Evolutionary conservation across 2,329 filamentous ascomycete species (phyloP), one percentile per base, ranked within the genome.

Genomic region (Talaromyces amestolkiae): DNA sequence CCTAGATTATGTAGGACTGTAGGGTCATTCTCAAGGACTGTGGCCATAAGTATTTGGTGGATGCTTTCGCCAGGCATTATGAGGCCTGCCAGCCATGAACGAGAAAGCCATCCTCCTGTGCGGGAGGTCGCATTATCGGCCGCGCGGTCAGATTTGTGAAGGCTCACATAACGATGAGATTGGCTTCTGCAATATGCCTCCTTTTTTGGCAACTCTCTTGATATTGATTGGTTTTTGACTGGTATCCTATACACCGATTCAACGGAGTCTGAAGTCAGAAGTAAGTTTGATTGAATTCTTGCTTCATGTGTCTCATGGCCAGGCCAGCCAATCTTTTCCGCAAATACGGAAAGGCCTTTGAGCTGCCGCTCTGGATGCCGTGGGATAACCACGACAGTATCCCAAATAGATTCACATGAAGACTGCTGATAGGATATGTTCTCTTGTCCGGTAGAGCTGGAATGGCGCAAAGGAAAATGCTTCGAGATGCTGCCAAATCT

Each of bases 21-120:
- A 13, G 78, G 76, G 64, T 85, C 83, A 67, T 86, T 87, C 66
- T 87, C 85, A 2, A 87, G 74, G 7, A 87, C 67, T 0, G 84
- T 84, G 2, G 81, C 81, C 39, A 87, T 84, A n/a, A 87, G 76
- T 31, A 86, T 78, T 65, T 86, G 82, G 45, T 79, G 81, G 22
- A 84, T 82, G 3, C 79, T 72, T 69, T 85, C 82, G 3, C 85
- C 85, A 0, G 85, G 85, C 43, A 86, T 72, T 1, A 86, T 77
- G 24, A 87, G 74, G 0, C 84, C 85, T 1, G 83, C 83, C 0
- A 87, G 76, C 77, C 83, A 87, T 8, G 82, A 82, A 33, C 84
- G 80, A 61, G 83, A 85, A 3, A 86, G 77, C 84, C 84, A 87
- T 10, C 84, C 83, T 41, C 82, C 78, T 33, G 80, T 73, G 72